Evolutionary conservation across 441 rosid species (phyloP), one percentile per base, ranked within the genome.

Genomic region (Bocquillonia castaneifolia): DNA sequence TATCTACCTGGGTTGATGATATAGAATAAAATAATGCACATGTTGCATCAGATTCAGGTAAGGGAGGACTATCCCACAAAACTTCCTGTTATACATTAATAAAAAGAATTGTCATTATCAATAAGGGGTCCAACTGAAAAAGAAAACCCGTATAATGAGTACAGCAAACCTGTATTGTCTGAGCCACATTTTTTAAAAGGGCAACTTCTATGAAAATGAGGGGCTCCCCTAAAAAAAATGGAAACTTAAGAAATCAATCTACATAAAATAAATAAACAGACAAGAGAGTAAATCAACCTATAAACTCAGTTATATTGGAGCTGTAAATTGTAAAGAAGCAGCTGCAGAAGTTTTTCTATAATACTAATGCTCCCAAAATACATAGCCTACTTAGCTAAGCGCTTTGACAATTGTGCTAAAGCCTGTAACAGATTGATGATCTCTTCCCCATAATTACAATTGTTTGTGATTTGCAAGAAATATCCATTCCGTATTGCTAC

Each of bases 121-220:
- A 71, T 42, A 72, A 25, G 60, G n/a, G 60, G 22, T 34, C 62
- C 1, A 59, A 34, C 28, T 23, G 2, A 75, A 54, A 68, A 58
- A 26, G 66, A 62, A 47, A 36, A 22, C 40, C n/a, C 20, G 64
- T n/a, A 68, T 63, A 23, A 64, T 58, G 14, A 54, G 54, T 70
- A 44, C 64, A 66, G 66, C 31, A 39, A 10, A 87, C 98, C 92
- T 92, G 96, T 85, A 94, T 87, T 50, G 92, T 85, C 79, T 82
- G 80, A 61, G 93, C 96, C 78, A 85, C 81, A 45, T 81, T 77
- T 80, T 85, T 88, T 77, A 87, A 74, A 66, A 94, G 93, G 29
- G 94, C 97, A 83, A 94, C 99, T 84, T 94, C 99, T 42, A 92
- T 91, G 80, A 91, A 94, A 72, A 94, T 91, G 74, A 94, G 99